phyloP scores from a whole-genome alignment of 1,139 yeast species.

The Hemisphaericaspora lyxosophila region DNA sequence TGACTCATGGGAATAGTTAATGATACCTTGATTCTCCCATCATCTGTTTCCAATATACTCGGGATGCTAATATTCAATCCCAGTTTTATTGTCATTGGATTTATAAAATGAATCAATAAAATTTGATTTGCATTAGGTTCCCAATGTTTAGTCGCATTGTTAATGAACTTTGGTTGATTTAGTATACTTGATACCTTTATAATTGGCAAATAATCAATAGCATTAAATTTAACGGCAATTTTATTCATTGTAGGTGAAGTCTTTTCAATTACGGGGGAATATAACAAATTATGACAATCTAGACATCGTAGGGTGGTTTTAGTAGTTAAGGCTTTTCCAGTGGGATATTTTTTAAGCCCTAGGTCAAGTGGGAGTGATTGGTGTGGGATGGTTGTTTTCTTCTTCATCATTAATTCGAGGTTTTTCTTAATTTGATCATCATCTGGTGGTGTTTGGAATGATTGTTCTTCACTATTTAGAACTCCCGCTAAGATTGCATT shows the following conservation, averaged over 20 bases:
- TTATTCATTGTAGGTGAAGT: constrained; percentile 29
- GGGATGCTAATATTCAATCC: constrained; percentile 11
- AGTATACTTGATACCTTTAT: constrained; percentile 8
- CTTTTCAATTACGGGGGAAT: constrained; percentile 27
- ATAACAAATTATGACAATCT: constrained; percentile 28
- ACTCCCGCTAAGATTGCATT: constrained; percentile 11
- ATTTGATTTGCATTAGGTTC: constrained; percentile 9
- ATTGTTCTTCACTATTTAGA: background rate
- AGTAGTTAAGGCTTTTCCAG: constrained; percentile 25
- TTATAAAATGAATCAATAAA: constrained; percentile 30
- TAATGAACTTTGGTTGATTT: constrained; percentile 4
- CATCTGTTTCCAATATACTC: constrained; percentile 2
- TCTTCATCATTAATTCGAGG: constrained; percentile 8
- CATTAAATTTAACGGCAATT: constrained; percentile 30
- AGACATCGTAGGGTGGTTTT: constrained; percentile 28
- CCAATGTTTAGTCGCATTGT: constrained; percentile 12
- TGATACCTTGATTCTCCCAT: constrained; percentile 4
- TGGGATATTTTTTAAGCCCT: constrained; percentile 19
- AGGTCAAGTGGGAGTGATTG: background rate
- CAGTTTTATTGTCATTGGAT: constrained; percentile 22
- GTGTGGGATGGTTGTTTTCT: background rate
- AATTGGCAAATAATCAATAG: constrained; percentile 35
- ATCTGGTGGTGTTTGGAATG: constrained; percentile 1
- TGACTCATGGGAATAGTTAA: constrained; percentile 29
- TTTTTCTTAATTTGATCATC: constrained; percentile 9